Evolutionary conservation across 2,329 filamentous ascomycete species (phyloP), one percentile per base, ranked within the genome.

Genomic region (Phialemonium atrogriseum): DNA sequence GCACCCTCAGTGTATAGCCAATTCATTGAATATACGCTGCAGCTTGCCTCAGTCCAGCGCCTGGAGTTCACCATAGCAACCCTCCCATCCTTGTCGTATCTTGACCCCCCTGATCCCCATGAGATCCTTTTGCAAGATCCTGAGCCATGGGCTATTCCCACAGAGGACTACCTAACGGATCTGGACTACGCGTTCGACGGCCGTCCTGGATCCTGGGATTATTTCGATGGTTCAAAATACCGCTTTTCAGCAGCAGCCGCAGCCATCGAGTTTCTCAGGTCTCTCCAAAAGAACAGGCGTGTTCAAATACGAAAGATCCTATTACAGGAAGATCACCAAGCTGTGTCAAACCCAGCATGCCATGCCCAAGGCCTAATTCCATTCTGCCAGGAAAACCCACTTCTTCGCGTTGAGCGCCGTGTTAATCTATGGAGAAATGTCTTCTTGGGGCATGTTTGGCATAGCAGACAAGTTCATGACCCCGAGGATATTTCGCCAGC

Each of bases 161-260:
- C 23, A 6, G 23, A n/a, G n/a, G n/a, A n/a, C n/a, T n/a, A n/a
- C n/a, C n/a, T n/a, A n/a, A n/a, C n/a, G n/a, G n/a, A n/a, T n/a
- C n/a, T n/a, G n/a, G n/a, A n/a, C n/a, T n/a, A n/a, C n/a, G n/a
- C 30, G 12, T 7, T 33, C 30, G 30, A 23, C n/a, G n/a, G n/a
- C n/a, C n/a, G n/a, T n/a, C n/a, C n/a, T n/a, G n/a, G n/a, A n/a
- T n/a, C 10, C n/a, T 25, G 28, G 24, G 17, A 32, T 10, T 8
- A 3, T 14, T 10, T 19, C 9, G 13, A 14, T 16, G 21, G 25
- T 11, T 7, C 7, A 10, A 32, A 20, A 12, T 27, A 30, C 27
- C 21, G 27, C 3, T 37, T 37, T 19, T 37, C 35, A 5, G 35
- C 35, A 5, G 35, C 35, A 1, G 30, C 35, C 10, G 23, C 23